Evolutionary conservation across 768 basidiomycete species (phyloP).

Genomic region (Macrolepiota dolichaula): DNA sequence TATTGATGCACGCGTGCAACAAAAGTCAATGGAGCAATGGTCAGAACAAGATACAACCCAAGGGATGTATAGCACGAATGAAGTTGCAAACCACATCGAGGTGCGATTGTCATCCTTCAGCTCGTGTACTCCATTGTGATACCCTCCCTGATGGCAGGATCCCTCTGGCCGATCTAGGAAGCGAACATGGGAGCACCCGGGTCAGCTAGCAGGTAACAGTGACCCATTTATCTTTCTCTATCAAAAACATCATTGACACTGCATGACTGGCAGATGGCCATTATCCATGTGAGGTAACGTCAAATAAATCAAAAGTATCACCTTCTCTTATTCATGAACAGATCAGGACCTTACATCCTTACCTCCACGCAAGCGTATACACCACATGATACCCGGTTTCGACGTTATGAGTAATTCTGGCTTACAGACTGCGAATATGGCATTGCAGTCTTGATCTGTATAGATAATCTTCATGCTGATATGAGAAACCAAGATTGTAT

Average conservation of each 20-base stretch:
- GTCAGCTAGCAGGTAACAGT: constrained; percentile 39
- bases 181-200: constrained; percentile 58
- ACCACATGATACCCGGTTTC: constrained; percentile 61
- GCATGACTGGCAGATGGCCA: constrained; percentile 29
- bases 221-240: neutral
- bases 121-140: constrained; percentile 1
- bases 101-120: constrained; percentile 23
- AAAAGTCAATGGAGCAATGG: constrained; percentile 46
- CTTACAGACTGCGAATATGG: constrained; percentile 53
- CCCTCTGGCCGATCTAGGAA: constrained; percentile 44
- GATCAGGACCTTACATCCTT: constrained; percentile 48
- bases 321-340: constrained; percentile 18
- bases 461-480: constrained; percentile 5
- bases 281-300: constrained; percentile 46
- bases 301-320: constrained; percentile 16
- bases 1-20: constrained; percentile 34
- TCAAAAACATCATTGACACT: constrained; percentile 7
- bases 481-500: constrained; percentile 9
- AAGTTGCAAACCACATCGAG: constrained; percentile 41
- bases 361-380: constrained; percentile 61
- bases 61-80: constrained; percentile 35
- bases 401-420: constrained; percentile 52
- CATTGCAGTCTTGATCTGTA: constrained; percentile 45
- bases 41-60: constrained; percentile 35
- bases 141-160: constrained; percentile 29